These are phyloP conservation scores for Amanita jacksonii DNA, from an alignment of 768 basidiomycete species.

Conservation along the genomic window DNA sequence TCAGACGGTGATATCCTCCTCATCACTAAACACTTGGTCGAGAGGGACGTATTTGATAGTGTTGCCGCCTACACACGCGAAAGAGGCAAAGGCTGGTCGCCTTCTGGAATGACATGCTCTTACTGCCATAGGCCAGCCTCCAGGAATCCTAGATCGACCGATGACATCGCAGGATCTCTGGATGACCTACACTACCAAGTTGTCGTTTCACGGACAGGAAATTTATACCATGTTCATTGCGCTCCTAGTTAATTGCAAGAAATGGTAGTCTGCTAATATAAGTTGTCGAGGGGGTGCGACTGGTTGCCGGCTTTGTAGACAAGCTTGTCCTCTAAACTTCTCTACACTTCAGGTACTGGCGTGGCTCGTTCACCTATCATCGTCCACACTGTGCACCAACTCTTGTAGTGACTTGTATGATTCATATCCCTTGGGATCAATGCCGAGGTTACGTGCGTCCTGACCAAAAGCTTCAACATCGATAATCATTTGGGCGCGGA, in stretches of 20 bases:
- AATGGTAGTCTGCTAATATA: conserved; percentile 1
- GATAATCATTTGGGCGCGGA: conserved; percentile 70
- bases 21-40: conserved; percentile 75
- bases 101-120: conserved; percentile 38
- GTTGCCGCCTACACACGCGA: conserved; percentile 52
- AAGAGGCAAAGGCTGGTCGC: conserved; percentile 54
- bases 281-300: too few species aligned
- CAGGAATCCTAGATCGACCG: conserved; percentile 4
- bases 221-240: conserved; percentile 45
- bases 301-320: too few species aligned
- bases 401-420: conserved; percentile 48
- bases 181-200: conserved; percentile 22
- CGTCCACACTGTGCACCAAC: conserved; percentile 43
- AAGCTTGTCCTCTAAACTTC: too few species aligned
- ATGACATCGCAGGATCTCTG: background rate
- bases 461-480: conserved; percentile 81
- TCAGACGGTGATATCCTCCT: conserved; percentile 84
- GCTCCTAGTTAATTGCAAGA: conserved; percentile 13
- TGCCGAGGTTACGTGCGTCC: conserved; percentile 63
- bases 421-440: conserved; percentile 44
- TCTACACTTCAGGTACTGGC: too few species aligned
- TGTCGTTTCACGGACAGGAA: conserved; percentile 48
- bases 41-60: conserved; percentile 72
- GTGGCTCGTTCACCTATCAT: conserved; percentile 9
- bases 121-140: conserved; percentile 43